Percentiles rank a stretch among this genome's conserved stretches.
Evolutionary conservation across 1,284 basidiomycete species (phyloP).

Genomic region (Sporisorium scitamineum): DNA sequence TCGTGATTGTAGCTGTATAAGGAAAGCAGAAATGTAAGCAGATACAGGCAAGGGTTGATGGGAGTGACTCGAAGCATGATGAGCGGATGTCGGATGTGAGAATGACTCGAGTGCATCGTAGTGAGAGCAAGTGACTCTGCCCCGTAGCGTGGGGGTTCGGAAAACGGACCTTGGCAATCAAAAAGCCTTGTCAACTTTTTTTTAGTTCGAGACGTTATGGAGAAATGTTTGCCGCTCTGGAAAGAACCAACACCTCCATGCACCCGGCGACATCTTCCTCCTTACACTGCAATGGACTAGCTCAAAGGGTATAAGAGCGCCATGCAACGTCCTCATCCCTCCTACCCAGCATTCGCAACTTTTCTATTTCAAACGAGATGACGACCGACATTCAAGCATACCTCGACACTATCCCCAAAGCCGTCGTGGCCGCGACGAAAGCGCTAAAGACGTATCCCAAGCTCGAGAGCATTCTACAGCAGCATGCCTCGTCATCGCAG

Average conservation of each 20-base stretch:
- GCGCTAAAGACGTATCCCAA: constrained; percentile 53
- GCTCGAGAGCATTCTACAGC: constrained; percentile 37
- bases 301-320: neutral
- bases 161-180: neutral
- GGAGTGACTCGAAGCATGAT: neutral
- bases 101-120: neutral
- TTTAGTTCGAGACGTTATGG: too few relatives aligned
- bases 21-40: too few relatives aligned
- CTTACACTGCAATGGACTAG: too few relatives aligned
- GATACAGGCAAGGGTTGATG: too few relatives aligned
- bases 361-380: neutral
- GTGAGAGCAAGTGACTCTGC: neutral
- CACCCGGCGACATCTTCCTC: neutral
- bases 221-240: too few relatives aligned
- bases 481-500: constrained; percentile 6
- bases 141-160: neutral
- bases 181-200: neutral
- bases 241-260: too few relatives aligned
- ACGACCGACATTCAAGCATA: constrained; percentile 23
- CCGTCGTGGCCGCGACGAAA: constrained; percentile 63
- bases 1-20: neutral
- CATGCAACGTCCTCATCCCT: neutral
- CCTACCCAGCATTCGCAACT: neutral
- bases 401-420: constrained; percentile 25
- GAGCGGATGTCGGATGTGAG: neutral